These are phyloP conservation scores for Pseudocercospora cruenta DNA, from an alignment of 2,329 filamentous ascomycete genomes.

Conservation along the genomic window DNA sequence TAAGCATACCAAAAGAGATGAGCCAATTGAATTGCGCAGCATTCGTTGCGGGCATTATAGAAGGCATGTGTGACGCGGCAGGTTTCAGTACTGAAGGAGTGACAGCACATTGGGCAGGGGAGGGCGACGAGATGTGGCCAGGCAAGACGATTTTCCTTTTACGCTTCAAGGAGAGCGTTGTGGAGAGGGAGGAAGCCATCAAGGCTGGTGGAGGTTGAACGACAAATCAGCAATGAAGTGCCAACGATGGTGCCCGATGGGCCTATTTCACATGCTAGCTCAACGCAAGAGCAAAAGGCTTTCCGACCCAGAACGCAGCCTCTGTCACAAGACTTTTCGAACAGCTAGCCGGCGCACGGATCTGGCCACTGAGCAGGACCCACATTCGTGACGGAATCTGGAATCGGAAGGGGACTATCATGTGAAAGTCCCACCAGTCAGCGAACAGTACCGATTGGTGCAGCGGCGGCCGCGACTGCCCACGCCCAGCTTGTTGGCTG, in stretches of 20 bases:
- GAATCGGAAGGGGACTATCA: constrained; percentile 10
- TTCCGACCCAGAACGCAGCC: not conserved
- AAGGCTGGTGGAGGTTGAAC: constrained; percentile 38
- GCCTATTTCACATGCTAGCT: not conserved
- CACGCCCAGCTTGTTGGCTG: constrained; percentile 22
- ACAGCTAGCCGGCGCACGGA: not conserved
- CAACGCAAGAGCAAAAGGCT: not conserved
- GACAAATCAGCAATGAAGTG: not conserved
- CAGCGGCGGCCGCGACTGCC: constrained; percentile 15
- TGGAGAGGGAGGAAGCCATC: constrained; percentile 77
- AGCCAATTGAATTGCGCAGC: constrained; percentile 94
- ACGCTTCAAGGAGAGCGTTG: constrained; percentile 86
- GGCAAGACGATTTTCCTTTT: constrained; percentile 94
- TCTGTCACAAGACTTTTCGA: not conserved
- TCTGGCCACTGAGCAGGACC: not conserved
- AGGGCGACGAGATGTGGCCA: constrained; percentile 78
- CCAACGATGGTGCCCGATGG: not conserved
- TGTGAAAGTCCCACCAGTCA: constrained; percentile 10
- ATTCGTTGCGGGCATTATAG: constrained; percentile 91
- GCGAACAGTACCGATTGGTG: constrained; percentile 28
- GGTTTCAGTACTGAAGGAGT: constrained; percentile 83
- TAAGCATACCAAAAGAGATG: constrained; percentile 93
- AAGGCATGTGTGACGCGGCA: constrained; percentile 92
- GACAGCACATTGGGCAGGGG: constrained; percentile 74
- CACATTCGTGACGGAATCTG: not conserved